Conservation (phyloP, 768 basidiomycete genomes). For the Ramaria sp. region DNA sequence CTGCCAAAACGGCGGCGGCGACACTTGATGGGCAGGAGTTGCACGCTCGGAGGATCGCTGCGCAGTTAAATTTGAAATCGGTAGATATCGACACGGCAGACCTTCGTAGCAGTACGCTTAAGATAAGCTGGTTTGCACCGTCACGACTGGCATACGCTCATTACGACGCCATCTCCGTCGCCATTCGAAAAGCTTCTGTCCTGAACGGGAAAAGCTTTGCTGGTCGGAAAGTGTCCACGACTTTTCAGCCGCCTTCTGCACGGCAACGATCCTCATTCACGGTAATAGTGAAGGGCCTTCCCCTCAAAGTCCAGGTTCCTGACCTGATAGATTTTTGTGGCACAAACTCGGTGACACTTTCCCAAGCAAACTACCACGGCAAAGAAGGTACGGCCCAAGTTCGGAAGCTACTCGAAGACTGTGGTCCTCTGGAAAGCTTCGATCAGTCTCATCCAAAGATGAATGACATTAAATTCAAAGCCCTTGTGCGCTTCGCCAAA, state of each 20-base stretch:
- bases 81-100: constrained; percentile 24
- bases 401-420: constrained; percentile 25
- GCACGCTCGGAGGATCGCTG: constrained; percentile 30
- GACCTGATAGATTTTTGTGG: constrained; percentile 26
- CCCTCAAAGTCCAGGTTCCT: constrained; percentile 27
- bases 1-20: constrained; percentile 43
- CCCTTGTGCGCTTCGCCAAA: constrained; percentile 45
- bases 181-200: constrained; percentile 38
- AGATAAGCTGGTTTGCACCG: constrained; percentile 52
- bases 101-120: constrained; percentile 44
- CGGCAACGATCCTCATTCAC: constrained; percentile 48
- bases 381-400: constrained; percentile 28
- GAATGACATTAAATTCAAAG: constrained; percentile 35
- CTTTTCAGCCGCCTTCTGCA: constrained; percentile 29
- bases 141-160: constrained; percentile 50
- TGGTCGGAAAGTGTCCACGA: constrained; percentile 34
- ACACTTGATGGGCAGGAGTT: constrained; percentile 37
- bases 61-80: constrained; percentile 33
- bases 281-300: constrained; percentile 48
- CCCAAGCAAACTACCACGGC: constrained; percentile 34
- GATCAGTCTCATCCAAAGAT: constrained; percentile 44
- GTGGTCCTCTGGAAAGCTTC: constrained; percentile 32
- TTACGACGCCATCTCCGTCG: constrained; percentile 38
- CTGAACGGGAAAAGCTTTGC: constrained; percentile 28
- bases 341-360: constrained; percentile 41